Evolutionary conservation across 164 flowering plant genomes (phyloP), one percentile per base, ranked within the genome.

Genomic region (Stephania yunnanensis): DNA sequence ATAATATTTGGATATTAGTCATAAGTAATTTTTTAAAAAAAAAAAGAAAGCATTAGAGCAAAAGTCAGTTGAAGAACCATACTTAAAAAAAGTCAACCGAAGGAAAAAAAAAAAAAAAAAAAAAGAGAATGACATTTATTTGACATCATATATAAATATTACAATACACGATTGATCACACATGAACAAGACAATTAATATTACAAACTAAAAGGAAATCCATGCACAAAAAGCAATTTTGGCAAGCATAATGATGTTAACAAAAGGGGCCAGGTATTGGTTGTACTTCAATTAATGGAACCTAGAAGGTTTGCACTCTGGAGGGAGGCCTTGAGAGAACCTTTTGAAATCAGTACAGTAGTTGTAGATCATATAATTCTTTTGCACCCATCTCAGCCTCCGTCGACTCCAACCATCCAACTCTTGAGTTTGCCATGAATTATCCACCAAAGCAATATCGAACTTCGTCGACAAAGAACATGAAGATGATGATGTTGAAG

Each of bases 281-380:
- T 8, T 19, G 31, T 9, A 5, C 7, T 46, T 25, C 9, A 48
- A 48, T 25, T n/a, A 48, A 48, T 46, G 61, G 36, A 70, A 70
- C 72, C 58, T 70, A 46, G 72, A 48, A 46, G 13, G 72, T 46
- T 20, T 66, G 61, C 71, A 74, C 30, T 74, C 71, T 20, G 71
- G 46, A 52, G 76, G 76, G 20, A 74, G 46, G n/a, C 76, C 76
- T 74, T 74, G 69, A 1, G 76, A 53, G 45, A 67, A 74, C 1
- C 75, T 55, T 30, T 73, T 74, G 7, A 17, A 50, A 46, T 74
- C 71, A 22, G 46, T 4, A 29, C 76, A 74, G 10, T 74, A 74
- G 36, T 74, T 74, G 71, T 74, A 74, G 44, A 74, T 66, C 76
- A 74, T 74, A 42, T 66, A 74, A 29, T 74, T 15, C 75, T 73